Conservation (phyloP, 352 stramenopile species). For the Discostella stelligera region DNA sequence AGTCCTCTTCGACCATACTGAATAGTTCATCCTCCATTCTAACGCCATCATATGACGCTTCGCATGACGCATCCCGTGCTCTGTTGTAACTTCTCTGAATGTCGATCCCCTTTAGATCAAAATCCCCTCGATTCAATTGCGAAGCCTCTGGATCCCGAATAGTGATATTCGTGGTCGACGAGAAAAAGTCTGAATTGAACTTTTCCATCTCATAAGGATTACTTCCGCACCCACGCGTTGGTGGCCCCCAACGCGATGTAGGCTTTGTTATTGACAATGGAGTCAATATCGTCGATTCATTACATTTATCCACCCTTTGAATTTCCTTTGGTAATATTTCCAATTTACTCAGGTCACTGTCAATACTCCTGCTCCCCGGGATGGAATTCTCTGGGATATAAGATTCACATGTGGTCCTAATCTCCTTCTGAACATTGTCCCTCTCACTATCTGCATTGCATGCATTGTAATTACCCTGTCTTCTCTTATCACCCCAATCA, state of each 20-base stretch:
- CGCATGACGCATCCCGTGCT: not conserved
- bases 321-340: not conserved
- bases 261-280: not conserved
- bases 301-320: not conserved
- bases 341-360: not conserved
- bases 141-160: not conserved
- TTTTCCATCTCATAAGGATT: not conserved
- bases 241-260: not conserved
- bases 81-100: not conserved
- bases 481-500: no score
- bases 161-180: not conserved
- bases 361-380: not conserved
- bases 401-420: no score
- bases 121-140: not conserved
- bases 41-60: not conserved
- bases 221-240: not conserved
- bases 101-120: not conserved
- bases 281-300: not conserved
- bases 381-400: not conserved
- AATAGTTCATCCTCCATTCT: slow-evolving; percentile 6
- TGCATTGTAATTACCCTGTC: not conserved
- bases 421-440: not conserved
- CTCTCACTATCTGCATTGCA: not conserved
- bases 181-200: not conserved
- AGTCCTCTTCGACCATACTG: slow-evolving; percentile 23